phyloP scores from a whole-genome alignment of 2,329 filamentous ascomycete species.

The Neocucurbitaria cava region DNA sequence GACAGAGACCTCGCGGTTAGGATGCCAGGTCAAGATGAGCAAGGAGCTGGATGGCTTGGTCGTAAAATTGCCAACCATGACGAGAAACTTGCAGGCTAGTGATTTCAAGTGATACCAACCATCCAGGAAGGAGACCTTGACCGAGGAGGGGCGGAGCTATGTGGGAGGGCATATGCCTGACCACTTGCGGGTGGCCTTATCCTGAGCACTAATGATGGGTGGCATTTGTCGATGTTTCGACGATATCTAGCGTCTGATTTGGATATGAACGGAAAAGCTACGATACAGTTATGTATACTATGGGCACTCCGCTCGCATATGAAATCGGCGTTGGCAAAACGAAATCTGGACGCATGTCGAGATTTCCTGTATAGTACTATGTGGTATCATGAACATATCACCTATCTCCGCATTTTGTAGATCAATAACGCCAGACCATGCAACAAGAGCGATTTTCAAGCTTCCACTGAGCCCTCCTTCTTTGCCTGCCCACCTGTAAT shows the following conservation, averaged over 20 bases:
- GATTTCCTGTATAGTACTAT: conserved; percentile 17
- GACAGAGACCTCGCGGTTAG: conserved; percentile 82
- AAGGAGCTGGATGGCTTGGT: conserved; percentile 87
- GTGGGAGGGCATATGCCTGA: background rate
- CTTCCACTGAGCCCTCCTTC: conserved; percentile 33
- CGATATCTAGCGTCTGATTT: background rate
- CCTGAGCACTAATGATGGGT: background rate
- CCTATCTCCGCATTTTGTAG: background rate
- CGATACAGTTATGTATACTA: conserved; percentile 13
- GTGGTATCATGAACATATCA: conserved; percentile 18
- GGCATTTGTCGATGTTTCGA: background rate
- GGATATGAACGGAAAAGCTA: background rate
- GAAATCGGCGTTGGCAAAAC: conserved; percentile 9
- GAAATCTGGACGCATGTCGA: background rate
- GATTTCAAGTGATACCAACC: conserved; percentile 68
- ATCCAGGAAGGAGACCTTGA: background rate
- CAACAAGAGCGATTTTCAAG: conserved; percentile 1
- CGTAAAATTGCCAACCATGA: conserved; percentile 90
- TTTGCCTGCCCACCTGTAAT: conserved; percentile 69
- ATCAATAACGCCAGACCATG: background rate
- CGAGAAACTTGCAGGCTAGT: conserved; percentile 91
- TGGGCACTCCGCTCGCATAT: conserved; percentile 22
- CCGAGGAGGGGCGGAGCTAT: background rate
- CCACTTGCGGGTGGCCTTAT: background rate
- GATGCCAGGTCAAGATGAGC: conserved; percentile 91